These are phyloP conservation scores for Pyrrhoderma noxium DNA, from an alignment of 1,284 basidiomycete species.

Conservation along the genomic window DNA sequence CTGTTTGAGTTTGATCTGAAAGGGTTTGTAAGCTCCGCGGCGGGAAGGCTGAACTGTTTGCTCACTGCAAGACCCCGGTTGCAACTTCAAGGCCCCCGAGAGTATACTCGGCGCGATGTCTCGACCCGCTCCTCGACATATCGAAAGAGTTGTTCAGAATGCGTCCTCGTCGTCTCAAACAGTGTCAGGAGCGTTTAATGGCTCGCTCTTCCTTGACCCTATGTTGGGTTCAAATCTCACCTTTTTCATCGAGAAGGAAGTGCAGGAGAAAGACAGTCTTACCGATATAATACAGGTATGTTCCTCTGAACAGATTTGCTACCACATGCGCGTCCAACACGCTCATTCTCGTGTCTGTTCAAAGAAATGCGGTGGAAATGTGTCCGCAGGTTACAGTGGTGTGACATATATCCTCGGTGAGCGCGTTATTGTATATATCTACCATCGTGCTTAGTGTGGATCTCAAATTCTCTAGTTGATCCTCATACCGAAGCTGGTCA, in stretches of 20 bases:
- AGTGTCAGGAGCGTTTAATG: conserved; percentile 20
- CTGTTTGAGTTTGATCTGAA: no score
- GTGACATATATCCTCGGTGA: conserved; percentile 70
- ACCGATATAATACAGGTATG: conserved; percentile 54
- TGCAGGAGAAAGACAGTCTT: conserved; percentile 56
- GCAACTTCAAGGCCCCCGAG: background rate
- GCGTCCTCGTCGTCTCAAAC: conserved; percentile 1
- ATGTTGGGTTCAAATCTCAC: conserved; percentile 68
- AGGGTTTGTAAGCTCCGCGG: no score
- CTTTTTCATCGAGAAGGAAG: conserved; percentile 73
- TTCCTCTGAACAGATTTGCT: conserved; percentile 7
- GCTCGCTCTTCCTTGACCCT: conserved; percentile 63
- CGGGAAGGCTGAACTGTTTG: no score
- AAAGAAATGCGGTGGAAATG: conserved; percentile 67
- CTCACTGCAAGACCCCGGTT: no score
- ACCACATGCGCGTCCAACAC: background rate
- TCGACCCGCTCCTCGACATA: background rate
- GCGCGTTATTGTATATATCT: conserved; percentile 20
- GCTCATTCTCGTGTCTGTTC: conserved; percentile 10
- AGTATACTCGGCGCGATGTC: conserved; percentile 8
- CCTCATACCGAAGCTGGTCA: conserved; percentile 73
- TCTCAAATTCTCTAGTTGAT: conserved; percentile 42
- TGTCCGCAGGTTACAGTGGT: conserved; percentile 65
- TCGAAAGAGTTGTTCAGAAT: background rate
- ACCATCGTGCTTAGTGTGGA: conserved; percentile 12